Base-by-base conservation (phyloP, 2,329 filamentous ascomycete species). In the Cladosporium sp. region DNA sequence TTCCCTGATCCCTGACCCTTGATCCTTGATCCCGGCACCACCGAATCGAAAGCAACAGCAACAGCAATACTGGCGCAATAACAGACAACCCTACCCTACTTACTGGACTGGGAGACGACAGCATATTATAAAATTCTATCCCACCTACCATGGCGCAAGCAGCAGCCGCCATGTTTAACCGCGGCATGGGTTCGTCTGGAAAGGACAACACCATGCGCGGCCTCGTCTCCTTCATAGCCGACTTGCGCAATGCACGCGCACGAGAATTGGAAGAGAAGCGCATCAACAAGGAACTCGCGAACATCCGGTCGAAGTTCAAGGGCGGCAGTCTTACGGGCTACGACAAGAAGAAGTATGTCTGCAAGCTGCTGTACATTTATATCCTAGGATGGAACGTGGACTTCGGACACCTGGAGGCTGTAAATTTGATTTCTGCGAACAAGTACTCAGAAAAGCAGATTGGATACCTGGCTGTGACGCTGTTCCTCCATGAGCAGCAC, bases 381-480 rank as follows among this genome's bases (percentile, higher is more conserved):
- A 99, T 99, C 61, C 84, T 99, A 65, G 94, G 94, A 51, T 99
- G 94, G 89, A 93, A 99, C 74, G 93, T 99, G 76, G 95, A 97
- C 75, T 99, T 99, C 75, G 94, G 94, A 58, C 94, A 99, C 73
- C 86, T 99, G 66, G 94, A 99, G 78, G 95, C 95, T 36, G 93
- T 99, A 72, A 97, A 97, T 72, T 84, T 99, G 70, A 95, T 99
- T 67, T 97, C 93, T 28, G 92, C 93, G 58, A 92, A 83, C 71
- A 99, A 97, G 73, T 99, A 97, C 77, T 97, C 93, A 20, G 94
- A 99, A 75, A 99, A 99, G 79, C 94, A 99, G 80, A 99, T 99
- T 72, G 94, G 94, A 58, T 99, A 99, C 73, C 83, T 99, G 67
- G 94, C 94, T 55, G 95, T 99, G 75, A 99, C 94, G 1, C 82